Percentiles rank a stretch among this genome's conserved stretches.
Evolutionary conservation across 2,329 filamentous ascomycete genomes (phyloP).

Genomic region (Fusarium succisae): DNA sequence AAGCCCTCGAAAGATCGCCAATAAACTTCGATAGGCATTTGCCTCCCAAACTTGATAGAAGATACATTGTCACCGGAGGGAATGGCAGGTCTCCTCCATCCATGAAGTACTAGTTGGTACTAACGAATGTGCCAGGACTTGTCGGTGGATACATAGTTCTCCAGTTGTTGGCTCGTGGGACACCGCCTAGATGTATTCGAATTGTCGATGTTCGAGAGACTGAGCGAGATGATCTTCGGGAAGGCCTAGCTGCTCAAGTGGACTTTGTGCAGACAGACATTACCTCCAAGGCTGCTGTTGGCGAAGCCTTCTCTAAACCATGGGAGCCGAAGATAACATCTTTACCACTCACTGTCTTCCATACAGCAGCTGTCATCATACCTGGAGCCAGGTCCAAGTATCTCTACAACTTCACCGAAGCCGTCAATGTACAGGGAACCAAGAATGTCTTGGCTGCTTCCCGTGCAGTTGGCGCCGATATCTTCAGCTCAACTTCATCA

Average conservation of each 20-base stretch:
- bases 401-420: neutral
- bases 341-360: constrained; percentile 9
- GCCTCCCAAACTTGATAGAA: neutral
- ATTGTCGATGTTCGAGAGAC: constrained; percentile 2
- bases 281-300: neutral
- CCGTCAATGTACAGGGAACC: constrained; percentile 5
- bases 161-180: constrained; percentile 2
- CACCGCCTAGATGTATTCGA: neutral
- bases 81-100: neutral
- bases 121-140: neutral
- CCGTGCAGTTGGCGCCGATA: neutral
- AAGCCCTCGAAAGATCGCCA: neutral
- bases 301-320: neutral
- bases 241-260: neutral
- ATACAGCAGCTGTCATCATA: constrained; percentile 2
- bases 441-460: constrained; percentile 3
- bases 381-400: neutral
- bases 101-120: neutral
- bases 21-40: neutral
- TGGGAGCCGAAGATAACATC: neutral
- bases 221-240: constrained; percentile 4
- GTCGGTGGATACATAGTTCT: constrained; percentile 17
- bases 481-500: constrained; percentile 7
- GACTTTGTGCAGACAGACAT: constrained; percentile 8
- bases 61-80: constrained; percentile 6